Evolutionary conservation across 2,329 filamentous ascomycete species (phyloP), one percentile per base, ranked within the genome.

Genomic region (Aspergillus udagawae): DNA sequence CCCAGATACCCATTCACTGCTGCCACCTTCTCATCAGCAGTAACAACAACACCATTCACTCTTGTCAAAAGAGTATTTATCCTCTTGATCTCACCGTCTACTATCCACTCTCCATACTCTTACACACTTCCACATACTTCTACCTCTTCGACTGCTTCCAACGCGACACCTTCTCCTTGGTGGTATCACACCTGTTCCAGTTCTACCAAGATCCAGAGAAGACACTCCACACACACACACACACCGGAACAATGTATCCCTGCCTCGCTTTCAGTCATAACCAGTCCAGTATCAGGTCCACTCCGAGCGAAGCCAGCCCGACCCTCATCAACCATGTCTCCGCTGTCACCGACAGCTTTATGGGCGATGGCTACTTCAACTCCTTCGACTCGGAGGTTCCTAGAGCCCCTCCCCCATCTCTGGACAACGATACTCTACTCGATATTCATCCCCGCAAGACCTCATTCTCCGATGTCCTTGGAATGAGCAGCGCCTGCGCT

Each of bases 381-480:
- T 60, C 66, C 14, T 55, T 70, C 68, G 44, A 72, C 70, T 12
- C 67, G 64, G 35, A 65, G 66, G 49, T 67, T 67, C 10, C 68
- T 47, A 73, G 73, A 20, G 70, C 72, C 21, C 73, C 74, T 20
- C 74, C 74, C 21, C 73, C 74, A 32, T 72, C 74, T 14, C 73
- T 73, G 25, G 73, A 72, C 10, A 71, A 61, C 60, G 70, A 76
- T 61, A 68, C 69, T 20, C 62, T 76, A 2, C 70, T 74, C 49
- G 75, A 76, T 55, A 76, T 76, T 62, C 68, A 67, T 38, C 75
- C 74, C 9, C 73, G 73, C 68, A 77, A 76, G 60, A 73, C 70
- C 8, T 76, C 73, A 38, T 77, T 76, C 67, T 76, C 74, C 25
- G 70, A 64, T 27, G 64, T 70, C 35, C 69, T 70, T 55, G 72